phyloP scores from a whole-genome alignment of 805 yeast genomes.

The Maudiozyma serrabonitensis region DNA sequence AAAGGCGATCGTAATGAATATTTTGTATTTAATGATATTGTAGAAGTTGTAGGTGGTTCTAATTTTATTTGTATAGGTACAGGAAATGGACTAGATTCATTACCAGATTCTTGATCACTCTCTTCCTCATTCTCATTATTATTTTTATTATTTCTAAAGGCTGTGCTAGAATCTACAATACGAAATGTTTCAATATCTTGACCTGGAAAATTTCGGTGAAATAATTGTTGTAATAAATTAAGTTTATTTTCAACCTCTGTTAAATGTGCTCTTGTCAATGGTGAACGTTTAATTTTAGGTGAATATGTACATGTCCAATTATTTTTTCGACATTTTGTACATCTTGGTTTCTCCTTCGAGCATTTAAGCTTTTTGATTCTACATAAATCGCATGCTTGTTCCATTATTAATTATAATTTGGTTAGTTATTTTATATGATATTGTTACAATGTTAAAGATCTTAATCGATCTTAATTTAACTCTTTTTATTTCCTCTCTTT shows the following conservation, averaged over 20 bases:
- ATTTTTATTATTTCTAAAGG: neutral
- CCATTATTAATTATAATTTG: slow-evolving; percentile 4
- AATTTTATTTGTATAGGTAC: neutral
- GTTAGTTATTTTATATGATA: neutral
- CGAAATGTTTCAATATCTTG: slow-evolving; percentile 34
- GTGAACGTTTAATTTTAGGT: slow-evolving; percentile 69
- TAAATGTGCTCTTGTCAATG: slow-evolving; percentile 70
- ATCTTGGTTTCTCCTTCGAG: slow-evolving; percentile 67
- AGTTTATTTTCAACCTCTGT: slow-evolving; percentile 63
- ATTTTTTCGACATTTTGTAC: slow-evolving; percentile 64
- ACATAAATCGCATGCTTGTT: slow-evolving; percentile 63
- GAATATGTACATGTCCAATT: slow-evolving; percentile 70
- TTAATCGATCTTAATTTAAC: no score
- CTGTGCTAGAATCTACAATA: slow-evolving; percentile 4
- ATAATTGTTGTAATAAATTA: slow-evolving; percentile 36
- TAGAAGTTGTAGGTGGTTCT: neutral
- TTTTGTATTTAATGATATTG: neutral
- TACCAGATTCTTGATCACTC: neutral
- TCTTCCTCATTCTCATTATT: neutral
- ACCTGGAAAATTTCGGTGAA: slow-evolving; percentile 37
- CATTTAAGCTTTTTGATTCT: slow-evolving; percentile 72
- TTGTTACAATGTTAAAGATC: no score
- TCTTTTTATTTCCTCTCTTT: no score
- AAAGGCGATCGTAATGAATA: neutral
- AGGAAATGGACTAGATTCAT: neutral